Conservation (phyloP, 306 rosid species). For the Luffa acutangula region DNA sequence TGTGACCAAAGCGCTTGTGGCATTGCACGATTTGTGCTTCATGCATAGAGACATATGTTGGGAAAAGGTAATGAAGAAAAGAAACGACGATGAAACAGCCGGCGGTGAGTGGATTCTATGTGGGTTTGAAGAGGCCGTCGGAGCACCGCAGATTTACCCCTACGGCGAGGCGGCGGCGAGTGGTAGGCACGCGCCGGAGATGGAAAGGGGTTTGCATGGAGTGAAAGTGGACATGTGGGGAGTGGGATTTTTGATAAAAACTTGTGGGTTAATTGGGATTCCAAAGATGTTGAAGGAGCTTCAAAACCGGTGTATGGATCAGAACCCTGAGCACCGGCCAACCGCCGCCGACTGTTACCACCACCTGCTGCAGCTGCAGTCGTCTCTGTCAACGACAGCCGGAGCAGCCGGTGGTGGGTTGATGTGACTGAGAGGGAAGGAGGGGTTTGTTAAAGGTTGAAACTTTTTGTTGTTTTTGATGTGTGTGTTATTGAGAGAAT, state of each 20-base stretch:
- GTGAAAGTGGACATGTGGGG: constrained; percentile 98
- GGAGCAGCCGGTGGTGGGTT: constrained; percentile 26
- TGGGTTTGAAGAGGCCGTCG: constrained; percentile 79
- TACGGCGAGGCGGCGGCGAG: constrained; percentile 24
- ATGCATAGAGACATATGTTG: constrained; percentile 82
- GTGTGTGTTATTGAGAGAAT: neutral
- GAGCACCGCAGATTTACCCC: constrained; percentile 71
- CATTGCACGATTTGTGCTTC: constrained; percentile 76
- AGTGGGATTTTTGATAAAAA: constrained; percentile 58
- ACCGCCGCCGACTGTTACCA: constrained; percentile 98
- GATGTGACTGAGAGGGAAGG: constrained; percentile 31
- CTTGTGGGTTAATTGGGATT: constrained; percentile 44
- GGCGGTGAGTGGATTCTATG: constrained; percentile 59
- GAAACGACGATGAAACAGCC: constrained; percentile 22
- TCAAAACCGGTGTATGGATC: constrained; percentile 72
- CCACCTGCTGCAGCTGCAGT: constrained; percentile 88
- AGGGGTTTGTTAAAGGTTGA: neutral
- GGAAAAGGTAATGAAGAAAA: constrained; percentile 63
- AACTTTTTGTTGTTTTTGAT: neutral
- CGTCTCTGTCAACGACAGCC: constrained; percentile 34
- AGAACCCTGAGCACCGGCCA: constrained; percentile 77
- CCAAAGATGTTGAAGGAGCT: constrained; percentile 86
- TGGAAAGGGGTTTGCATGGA: constrained; percentile 81
- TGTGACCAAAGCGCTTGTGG: constrained; percentile 80
- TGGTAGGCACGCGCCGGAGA: constrained; percentile 70